Conservation (phyloP, 495 filamentous ascomycete species). For the Bryoglossum gracile region DNA sequence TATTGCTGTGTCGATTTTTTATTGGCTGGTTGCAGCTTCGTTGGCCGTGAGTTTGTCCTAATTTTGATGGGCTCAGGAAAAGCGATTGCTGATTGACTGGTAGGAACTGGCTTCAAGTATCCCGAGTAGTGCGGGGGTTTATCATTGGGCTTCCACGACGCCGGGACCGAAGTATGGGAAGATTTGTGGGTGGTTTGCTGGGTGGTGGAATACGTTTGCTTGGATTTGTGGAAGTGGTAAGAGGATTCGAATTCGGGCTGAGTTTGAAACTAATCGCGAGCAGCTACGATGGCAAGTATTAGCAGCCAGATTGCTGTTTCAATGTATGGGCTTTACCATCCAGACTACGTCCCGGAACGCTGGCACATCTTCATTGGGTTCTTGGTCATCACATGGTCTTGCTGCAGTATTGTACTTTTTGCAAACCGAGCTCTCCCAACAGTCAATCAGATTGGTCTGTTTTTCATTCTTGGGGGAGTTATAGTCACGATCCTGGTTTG, state of each 20-base stretch:
- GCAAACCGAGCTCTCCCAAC: slow-evolving; percentile 60
- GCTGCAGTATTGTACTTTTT: slow-evolving; percentile 58
- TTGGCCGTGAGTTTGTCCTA: slow-evolving; percentile 41
- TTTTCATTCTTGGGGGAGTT: slow-evolving; percentile 63
- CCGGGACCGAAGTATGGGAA: slow-evolving; percentile 59
- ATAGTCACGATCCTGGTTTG: slow-evolving; percentile 68
- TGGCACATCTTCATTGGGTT: slow-evolving; percentile 76
- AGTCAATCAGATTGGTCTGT: slow-evolving; percentile 60
- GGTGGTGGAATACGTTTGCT: slow-evolving; percentile 71
- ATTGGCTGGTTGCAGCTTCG: slow-evolving; percentile 11
- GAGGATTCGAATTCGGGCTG: background rate
- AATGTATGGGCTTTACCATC: slow-evolving; percentile 67
- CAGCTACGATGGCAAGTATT: slow-evolving; percentile 61
- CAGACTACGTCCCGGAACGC: slow-evolving; percentile 47
- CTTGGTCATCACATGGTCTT: slow-evolving; percentile 59
- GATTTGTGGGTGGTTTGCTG: slow-evolving; percentile 65
- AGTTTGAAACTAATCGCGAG: slow-evolving; percentile 3
- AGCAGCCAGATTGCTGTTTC: slow-evolving; percentile 58
- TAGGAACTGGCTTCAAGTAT: slow-evolving; percentile 65
- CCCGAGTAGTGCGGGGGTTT: slow-evolving; percentile 68
- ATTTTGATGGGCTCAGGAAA: background rate
- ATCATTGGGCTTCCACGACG: slow-evolving; percentile 77
- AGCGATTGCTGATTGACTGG: background rate
- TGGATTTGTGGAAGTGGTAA: slow-evolving; percentile 50
- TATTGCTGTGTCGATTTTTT: slow-evolving; percentile 18